A percentile compares a stretch with the other conserved stretches of the same genome.
Evolutionary conservation across 768 basidiomycete genomes (phyloP).

Genomic region (Lactarius indigo): DNA sequence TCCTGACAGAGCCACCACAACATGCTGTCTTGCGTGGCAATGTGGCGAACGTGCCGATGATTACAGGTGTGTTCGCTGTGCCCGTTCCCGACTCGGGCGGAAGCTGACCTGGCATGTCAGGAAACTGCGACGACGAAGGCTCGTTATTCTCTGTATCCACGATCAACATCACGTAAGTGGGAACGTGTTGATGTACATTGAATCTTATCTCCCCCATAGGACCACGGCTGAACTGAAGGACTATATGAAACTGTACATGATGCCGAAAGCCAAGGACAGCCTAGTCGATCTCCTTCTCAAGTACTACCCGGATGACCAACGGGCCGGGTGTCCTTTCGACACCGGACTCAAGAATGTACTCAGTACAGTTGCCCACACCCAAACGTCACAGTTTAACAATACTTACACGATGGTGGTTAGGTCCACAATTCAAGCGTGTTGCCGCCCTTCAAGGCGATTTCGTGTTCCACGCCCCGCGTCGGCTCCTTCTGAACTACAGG

Average conservation of each 20-base stretch:
- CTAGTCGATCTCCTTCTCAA: constrained; percentile 25
- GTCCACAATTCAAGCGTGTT: constrained; percentile 23
- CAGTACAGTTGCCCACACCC: constrained; percentile 26
- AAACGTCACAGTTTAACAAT: not conserved
- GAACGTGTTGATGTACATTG: not conserved
- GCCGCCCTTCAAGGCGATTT: constrained; percentile 24
- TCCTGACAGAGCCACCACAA: constrained; percentile 28
- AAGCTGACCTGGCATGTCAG: constrained; percentile 29
- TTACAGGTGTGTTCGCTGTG: constrained; percentile 21
- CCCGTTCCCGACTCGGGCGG: not conserved
- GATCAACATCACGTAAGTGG: constrained; percentile 33
- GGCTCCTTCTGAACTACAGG: constrained; percentile 12
- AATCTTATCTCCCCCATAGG: not conserved
- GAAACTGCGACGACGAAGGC: constrained; percentile 59
- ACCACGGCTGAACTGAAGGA: constrained; percentile 2
- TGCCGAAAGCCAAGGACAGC: constrained; percentile 25
- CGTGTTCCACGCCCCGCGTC: constrained; percentile 25
- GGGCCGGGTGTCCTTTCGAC: constrained; percentile 24
- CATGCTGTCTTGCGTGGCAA: constrained; percentile 24
- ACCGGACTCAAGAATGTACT: constrained; percentile 26
- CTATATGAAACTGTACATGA: constrained; percentile 25
- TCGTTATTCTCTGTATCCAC: constrained; percentile 37
- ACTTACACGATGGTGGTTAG: not conserved
- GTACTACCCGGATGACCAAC: constrained; percentile 26
- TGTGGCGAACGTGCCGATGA: constrained; percentile 27